phyloP scores from a whole-genome alignment of 1,284 basidiomycete genomes.

The Cutaneotrichosporon sp. region DNA sequence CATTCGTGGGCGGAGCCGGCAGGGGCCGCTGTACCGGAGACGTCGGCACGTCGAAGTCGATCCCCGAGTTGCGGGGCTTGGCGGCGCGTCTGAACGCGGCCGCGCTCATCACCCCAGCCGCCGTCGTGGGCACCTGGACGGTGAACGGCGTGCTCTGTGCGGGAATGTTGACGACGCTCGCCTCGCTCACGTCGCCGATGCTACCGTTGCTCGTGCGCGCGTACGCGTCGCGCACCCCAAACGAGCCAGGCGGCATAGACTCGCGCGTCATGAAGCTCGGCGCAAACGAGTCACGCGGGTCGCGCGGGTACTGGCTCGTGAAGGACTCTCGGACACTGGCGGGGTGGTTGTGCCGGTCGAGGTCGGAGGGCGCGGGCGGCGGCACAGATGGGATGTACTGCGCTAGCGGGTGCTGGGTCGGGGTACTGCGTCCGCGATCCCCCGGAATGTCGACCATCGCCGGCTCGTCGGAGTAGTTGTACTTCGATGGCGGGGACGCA shows the following conservation, averaged over 20 bases:
- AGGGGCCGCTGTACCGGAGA: conserved; percentile 4
- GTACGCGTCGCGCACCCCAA: conserved; percentile 1
- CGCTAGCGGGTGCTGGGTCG: not conserved
- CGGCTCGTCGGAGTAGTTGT: conserved; percentile 7
- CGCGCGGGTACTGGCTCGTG: conserved; percentile 7
- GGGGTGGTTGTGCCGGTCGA: conserved; percentile 8
- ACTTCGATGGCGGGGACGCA: not conserved
- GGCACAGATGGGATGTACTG: conserved; percentile 10
- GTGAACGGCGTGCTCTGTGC: not conserved
- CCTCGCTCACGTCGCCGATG: not conserved
- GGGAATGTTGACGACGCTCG: conserved; percentile 8
- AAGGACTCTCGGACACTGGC: conserved; percentile 12
- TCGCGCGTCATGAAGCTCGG: conserved; percentile 6
- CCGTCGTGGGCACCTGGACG: not conserved
- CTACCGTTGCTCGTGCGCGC: conserved; percentile 7
- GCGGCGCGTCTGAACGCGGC: conserved; percentile 12
- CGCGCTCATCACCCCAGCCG: conserved; percentile 7
- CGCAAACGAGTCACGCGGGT: conserved; percentile 7
- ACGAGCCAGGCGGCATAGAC: not conserved
- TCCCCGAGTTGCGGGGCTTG: conserved; percentile 9
- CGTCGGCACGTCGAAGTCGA: not conserved
- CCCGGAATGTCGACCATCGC: conserved; percentile 16
- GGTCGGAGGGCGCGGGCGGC: conserved; percentile 10
- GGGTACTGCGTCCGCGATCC: not conserved
- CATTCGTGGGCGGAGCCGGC: conserved; percentile 1